Percentiles rank a stretch among this genome's conserved stretches.
phyloP scores from a whole-genome alignment of 331 rosid species.

The Malus hybrid region DNA sequence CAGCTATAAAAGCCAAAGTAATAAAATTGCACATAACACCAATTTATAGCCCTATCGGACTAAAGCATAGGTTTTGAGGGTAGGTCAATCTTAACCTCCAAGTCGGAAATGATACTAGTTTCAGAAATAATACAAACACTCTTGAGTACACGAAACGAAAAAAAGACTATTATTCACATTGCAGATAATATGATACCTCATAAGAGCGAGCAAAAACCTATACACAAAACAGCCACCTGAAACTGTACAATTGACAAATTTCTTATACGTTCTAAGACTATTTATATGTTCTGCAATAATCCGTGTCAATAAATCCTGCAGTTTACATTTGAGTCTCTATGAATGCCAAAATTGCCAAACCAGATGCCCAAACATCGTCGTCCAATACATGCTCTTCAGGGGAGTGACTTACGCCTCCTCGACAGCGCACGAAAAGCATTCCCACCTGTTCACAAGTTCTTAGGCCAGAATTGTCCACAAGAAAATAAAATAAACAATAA shows the following conservation, averaged over 20 bases:
- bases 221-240: neutral
- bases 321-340: constrained; percentile 43
- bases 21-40: no score
- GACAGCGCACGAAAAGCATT: constrained; percentile 91
- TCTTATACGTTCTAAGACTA: neutral
- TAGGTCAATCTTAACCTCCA: no score
- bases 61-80: no score
- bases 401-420: constrained; percentile 93
- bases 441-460: constrained; percentile 55
- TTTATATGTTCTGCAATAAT: neutral
- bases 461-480: neutral
- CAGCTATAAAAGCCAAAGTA: no score
- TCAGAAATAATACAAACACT: no score
- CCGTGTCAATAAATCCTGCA: neutral
- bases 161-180: no score
- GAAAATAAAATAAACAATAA: neutral
- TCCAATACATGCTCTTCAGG: constrained; percentile 78
- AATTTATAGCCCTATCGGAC: no score
- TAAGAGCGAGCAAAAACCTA: neutral
- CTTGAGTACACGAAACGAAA: no score
- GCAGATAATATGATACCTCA: no score
- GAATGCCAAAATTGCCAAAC: constrained; percentile 75
- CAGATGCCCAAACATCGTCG: constrained; percentile 79
- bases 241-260: neutral
- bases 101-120: no score